Percentiles rank a stretch among this genome's conserved stretches.
These are phyloP conservation scores for Tricholoma hemisulphureum DNA, from an alignment of 768 basidiomycete species.

Conservation along the genomic window DNA sequence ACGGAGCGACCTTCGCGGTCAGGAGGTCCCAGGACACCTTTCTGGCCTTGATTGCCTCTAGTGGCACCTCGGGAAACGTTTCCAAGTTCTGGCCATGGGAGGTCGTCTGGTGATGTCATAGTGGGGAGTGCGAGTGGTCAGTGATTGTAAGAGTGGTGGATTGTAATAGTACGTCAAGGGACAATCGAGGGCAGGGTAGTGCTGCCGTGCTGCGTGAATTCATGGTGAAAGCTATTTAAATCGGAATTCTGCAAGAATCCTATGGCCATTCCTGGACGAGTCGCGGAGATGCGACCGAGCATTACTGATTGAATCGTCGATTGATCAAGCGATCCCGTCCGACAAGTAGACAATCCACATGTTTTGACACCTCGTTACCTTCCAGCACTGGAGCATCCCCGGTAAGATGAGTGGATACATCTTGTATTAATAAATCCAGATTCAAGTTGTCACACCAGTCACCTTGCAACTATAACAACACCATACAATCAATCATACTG, in stretches of 20 bases:
- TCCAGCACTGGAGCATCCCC: not conserved
- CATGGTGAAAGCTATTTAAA: not conserved
- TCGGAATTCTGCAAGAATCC: not conserved
- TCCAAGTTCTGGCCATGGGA: constrained; percentile 84
- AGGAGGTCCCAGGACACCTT: constrained; percentile 69
- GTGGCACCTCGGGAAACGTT: constrained; percentile 84
- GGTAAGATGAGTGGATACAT: not conserved
- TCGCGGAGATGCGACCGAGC: constrained; percentile 1
- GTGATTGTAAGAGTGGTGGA: constrained; percentile 12
- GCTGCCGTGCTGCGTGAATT: constrained; percentile 12
- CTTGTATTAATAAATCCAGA: constrained; percentile 1
- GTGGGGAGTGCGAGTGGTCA: constrained; percentile 28
- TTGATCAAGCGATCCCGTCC: not conserved
- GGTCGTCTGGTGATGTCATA: constrained; percentile 66
- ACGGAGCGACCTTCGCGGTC: constrained; percentile 74
- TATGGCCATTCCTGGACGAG: not conserved
- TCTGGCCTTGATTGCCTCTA: constrained; percentile 83
- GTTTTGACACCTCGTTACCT: not conserved
- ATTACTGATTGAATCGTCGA: not conserved
- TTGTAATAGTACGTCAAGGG: constrained; percentile 17
- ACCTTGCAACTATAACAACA: too few species aligned
- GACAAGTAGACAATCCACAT: not conserved
- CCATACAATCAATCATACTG: too few species aligned
- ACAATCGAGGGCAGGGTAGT: constrained; percentile 14
- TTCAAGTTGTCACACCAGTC: not conserved